These are phyloP conservation scores for Phytophthora kernoviae DNA, from an alignment of 352 stramenopile genomes.

Conservation along the genomic window DNA sequence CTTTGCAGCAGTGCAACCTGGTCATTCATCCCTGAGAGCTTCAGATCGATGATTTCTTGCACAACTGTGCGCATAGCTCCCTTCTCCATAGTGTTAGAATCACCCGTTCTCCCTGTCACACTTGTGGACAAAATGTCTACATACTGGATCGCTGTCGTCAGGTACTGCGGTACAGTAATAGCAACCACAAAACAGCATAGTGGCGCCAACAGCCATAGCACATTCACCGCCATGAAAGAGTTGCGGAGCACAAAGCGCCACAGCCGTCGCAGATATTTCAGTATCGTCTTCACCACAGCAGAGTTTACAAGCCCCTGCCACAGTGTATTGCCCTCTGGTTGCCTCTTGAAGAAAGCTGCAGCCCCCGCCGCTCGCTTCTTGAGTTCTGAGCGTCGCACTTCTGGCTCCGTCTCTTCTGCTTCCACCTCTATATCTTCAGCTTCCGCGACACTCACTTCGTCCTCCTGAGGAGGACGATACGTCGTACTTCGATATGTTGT, in stretches of 20 bases:
- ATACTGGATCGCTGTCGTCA: constrained; percentile 71
- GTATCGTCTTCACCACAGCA: constrained; percentile 29
- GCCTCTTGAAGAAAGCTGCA: constrained; percentile 35
- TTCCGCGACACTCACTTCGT: constrained; percentile 36
- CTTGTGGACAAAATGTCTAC: constrained; percentile 66
- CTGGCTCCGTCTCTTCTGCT: constrained; percentile 13
- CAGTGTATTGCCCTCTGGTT: neutral
- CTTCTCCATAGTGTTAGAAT: constrained; percentile 43
- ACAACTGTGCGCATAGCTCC: constrained; percentile 66
- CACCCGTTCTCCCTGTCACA: constrained; percentile 22
- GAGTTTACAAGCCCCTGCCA: constrained; percentile 22
- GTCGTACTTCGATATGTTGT: constrained; percentile 31
- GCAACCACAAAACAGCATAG: constrained; percentile 74
- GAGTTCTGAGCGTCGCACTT: constrained; percentile 34
- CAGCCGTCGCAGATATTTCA: constrained; percentile 35
- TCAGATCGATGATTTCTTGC: constrained; percentile 74
- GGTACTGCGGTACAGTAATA: constrained; percentile 71
- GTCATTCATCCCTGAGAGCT: constrained; percentile 59
- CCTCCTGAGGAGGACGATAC: constrained; percentile 19
- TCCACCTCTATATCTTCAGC: constrained; percentile 28
- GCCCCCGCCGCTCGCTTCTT: constrained; percentile 36
- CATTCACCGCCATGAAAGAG: constrained; percentile 77
- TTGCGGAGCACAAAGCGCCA: constrained; percentile 66
- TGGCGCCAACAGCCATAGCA: constrained; percentile 73
- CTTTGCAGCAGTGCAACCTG: constrained; percentile 54